Evolutionary conservation across 768 basidiomycete species (phyloP).

Genomic region (Boletus sp.): DNA sequence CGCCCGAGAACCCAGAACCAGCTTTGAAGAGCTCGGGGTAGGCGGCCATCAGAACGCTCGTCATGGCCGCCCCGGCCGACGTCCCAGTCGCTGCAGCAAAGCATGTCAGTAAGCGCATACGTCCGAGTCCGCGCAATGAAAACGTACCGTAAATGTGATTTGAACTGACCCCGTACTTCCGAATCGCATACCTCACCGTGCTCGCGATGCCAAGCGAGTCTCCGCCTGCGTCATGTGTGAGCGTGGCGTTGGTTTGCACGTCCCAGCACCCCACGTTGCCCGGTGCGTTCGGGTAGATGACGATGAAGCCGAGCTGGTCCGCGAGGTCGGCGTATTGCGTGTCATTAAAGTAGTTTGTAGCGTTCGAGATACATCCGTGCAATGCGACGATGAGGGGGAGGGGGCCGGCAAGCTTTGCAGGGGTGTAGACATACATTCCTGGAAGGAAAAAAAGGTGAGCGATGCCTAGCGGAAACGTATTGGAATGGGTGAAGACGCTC

Average conservation of each 20-base stretch:
- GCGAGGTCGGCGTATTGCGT: not conserved
- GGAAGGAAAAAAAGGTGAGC: not conserved
- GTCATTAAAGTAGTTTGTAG: not conserved
- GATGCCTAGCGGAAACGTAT: not conserved
- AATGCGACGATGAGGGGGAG: not conserved
- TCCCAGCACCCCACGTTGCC: not conserved
- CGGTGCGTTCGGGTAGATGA: not conserved
- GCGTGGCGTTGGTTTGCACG: not conserved
- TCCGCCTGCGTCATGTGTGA: not conserved
- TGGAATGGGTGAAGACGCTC: not conserved
- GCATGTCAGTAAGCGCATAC: not conserved
- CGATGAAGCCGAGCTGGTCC: not conserved
- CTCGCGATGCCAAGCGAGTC: not conserved
- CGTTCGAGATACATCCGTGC: not conserved
- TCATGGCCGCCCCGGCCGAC: not conserved
- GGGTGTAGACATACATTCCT: not conserved
- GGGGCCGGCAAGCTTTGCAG: not conserved
- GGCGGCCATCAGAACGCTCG: not conserved
- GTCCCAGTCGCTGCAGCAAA: not conserved
- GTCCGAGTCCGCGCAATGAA: not conserved
- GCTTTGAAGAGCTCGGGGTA: not conserved
- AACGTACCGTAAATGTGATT: too few relatives aligned
- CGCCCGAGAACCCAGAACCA: not conserved
- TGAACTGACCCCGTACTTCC: too few relatives aligned
- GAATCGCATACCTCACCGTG: not conserved